These are phyloP conservation scores for Umbilicus rupestris DNA, from an alignment of 164 flowering plant species.

Conservation along the genomic window DNA sequence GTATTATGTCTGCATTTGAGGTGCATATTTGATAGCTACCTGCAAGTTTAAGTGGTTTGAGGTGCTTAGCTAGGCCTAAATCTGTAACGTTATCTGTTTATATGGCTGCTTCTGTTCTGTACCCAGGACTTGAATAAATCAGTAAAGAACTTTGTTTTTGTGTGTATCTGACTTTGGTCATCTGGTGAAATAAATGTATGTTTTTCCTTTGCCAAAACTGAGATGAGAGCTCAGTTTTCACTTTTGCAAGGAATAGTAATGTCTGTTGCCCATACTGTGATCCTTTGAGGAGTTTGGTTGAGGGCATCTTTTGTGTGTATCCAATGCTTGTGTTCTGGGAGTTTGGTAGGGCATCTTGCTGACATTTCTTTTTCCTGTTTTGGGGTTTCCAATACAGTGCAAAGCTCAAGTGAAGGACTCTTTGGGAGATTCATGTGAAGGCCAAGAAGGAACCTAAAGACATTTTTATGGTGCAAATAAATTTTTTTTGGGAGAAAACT, in stretches of 20 bases:
- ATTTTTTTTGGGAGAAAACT: background rate
- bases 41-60: slow-evolving; percentile 6
- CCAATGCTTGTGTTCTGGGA: slow-evolving; percentile 15
- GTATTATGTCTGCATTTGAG: slow-evolving; percentile 18
- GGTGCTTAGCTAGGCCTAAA: slow-evolving; percentile 6
- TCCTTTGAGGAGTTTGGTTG: slow-evolving; percentile 11
- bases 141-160: background rate
- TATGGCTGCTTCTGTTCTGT: too few species aligned
- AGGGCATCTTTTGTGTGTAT: slow-evolving; percentile 19
- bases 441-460: slow-evolving; percentile 9
- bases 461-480: slow-evolving; percentile 14
- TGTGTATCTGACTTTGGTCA: too few species aligned
- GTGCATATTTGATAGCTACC: slow-evolving; percentile 7
- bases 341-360: slow-evolving; percentile 21
- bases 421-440: slow-evolving; percentile 15
- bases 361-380: slow-evolving; percentile 26
- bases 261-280: slow-evolving; percentile 19
- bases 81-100: background rate
- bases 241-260: slow-evolving; percentile 35
- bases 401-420: slow-evolving; percentile 12
- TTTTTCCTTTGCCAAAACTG: background rate
- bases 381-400: slow-evolving; percentile 20
- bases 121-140: background rate
- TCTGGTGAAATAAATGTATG: background rate
- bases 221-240: slow-evolving; percentile 11